Conservation (phyloP, 441 rosid genomes). For the Omphalea diandra region DNA sequence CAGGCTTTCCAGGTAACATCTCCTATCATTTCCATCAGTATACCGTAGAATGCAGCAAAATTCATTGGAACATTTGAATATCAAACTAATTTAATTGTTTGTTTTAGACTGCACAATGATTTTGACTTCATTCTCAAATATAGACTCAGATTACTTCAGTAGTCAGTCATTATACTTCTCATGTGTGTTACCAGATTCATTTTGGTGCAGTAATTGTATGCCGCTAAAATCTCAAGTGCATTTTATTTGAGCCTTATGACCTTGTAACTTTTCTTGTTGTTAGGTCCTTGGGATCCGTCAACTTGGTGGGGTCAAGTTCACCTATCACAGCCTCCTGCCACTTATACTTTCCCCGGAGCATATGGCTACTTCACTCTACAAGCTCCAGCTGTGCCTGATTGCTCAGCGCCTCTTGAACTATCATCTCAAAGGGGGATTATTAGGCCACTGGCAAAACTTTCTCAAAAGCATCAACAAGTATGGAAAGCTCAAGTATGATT, state of each 20-base stretch:
- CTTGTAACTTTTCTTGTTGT: conserved; percentile 16
- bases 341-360: conserved; percentile 26
- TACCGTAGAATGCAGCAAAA: neutral
- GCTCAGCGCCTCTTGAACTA: conserved; percentile 22
- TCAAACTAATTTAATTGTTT: neutral
- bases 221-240: neutral
- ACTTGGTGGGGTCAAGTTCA: conserved; percentile 38
- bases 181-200: neutral
- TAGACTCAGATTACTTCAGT: neutral
- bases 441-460: conserved; percentile 34
- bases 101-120: neutral
- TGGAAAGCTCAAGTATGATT: conserved; percentile 47
- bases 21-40: neutral
- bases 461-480: conserved; percentile 42
- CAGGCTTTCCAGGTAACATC: conserved; percentile 36
- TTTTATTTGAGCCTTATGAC: neutral
- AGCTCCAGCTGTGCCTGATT: conserved; percentile 15
- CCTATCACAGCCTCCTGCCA: conserved; percentile 25
- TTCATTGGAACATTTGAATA: neutral
- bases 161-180: neutral
- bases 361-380: conserved; percentile 26
- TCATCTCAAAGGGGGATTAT: conserved; percentile 34
- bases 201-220: neutral
- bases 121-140: neutral
- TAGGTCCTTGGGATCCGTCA: conserved; percentile 41